Evolutionary conservation across 2,329 filamentous ascomycete genomes (phyloP).

Genomic region (Botrytis squamosa): DNA sequence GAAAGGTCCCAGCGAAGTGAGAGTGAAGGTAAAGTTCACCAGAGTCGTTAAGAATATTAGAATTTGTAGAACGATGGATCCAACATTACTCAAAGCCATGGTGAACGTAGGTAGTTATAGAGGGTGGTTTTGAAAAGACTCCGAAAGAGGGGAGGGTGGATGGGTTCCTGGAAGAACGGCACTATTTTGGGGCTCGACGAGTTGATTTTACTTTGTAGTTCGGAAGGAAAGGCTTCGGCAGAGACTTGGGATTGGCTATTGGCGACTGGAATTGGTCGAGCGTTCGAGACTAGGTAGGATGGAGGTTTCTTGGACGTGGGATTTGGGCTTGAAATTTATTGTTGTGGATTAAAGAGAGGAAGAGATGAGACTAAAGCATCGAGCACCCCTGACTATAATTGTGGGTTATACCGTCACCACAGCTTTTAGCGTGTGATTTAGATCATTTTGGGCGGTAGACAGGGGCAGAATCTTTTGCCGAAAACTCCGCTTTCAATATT

Average conservation of each 20-base stretch:
- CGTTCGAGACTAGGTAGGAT: neutral
- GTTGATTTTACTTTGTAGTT: neutral
- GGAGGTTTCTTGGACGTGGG: neutral
- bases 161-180: neutral
- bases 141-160: neutral
- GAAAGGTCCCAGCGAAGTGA: conserved; percentile 50
- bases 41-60: conserved; percentile 55
- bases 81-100: conserved; percentile 54
- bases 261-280: neutral
- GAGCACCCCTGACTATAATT: neutral
- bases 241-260: neutral
- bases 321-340: neutral
- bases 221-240: neutral
- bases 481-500: neutral
- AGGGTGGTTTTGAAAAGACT: neutral
- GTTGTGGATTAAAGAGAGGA: neutral
- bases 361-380: neutral
- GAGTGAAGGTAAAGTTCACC: conserved; percentile 52
- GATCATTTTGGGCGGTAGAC: neutral
- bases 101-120: conserved; percentile 5
- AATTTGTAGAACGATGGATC: conserved; percentile 51
- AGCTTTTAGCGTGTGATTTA: neutral
- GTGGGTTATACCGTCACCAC: neutral
- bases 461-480: neutral
- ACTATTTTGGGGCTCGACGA: neutral